A percentile compares a stretch with the other conserved stretches of the same genome.
Conservation (phyloP, 164 flowering plant species). For the Aristolochia contorta region DNA sequence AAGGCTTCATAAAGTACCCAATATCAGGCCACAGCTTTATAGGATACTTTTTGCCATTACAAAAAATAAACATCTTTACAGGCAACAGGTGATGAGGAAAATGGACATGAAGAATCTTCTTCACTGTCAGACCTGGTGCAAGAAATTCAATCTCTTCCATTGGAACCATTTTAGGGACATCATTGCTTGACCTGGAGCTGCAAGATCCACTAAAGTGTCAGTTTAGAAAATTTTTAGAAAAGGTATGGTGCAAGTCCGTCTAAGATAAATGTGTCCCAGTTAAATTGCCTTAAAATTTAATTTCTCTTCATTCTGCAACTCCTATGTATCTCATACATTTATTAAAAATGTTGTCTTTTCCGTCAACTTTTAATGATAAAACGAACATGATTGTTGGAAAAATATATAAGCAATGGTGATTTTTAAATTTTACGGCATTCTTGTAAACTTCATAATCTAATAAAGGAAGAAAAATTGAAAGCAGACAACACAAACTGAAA, state of each 20-base stretch:
- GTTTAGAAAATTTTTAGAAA: no score
- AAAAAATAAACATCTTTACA: slow-evolving; percentile 52
- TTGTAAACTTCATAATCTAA: background rate
- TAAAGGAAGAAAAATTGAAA: no score
- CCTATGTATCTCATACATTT: no score
- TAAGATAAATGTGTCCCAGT: background rate
- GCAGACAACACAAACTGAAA: no score
- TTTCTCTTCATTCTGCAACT: no score
- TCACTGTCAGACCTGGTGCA: slow-evolving; percentile 53
- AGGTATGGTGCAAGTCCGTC: no score
- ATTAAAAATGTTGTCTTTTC: no score
- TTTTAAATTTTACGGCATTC: background rate
- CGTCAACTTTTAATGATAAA: background rate
- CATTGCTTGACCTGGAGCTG: slow-evolving; percentile 34
- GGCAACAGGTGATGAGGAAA: slow-evolving; percentile 92
- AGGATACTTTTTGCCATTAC: slow-evolving; percentile 43
- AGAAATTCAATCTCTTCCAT: slow-evolving; percentile 61
- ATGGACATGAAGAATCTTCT: slow-evolving; percentile 45
- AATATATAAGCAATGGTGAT: no score
- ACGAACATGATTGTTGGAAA: background rate
- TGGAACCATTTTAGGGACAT: slow-evolving; percentile 46
- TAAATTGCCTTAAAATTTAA: background rate
- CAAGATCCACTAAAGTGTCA: slow-evolving; percentile 8
- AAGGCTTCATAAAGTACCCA: slow-evolving; percentile 86
- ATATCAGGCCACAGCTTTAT: slow-evolving; percentile 90